Evolutionary conservation across 73 alveolate genomes (phyloP).

Genomic region (Tetrahymena borealis): DNA sequence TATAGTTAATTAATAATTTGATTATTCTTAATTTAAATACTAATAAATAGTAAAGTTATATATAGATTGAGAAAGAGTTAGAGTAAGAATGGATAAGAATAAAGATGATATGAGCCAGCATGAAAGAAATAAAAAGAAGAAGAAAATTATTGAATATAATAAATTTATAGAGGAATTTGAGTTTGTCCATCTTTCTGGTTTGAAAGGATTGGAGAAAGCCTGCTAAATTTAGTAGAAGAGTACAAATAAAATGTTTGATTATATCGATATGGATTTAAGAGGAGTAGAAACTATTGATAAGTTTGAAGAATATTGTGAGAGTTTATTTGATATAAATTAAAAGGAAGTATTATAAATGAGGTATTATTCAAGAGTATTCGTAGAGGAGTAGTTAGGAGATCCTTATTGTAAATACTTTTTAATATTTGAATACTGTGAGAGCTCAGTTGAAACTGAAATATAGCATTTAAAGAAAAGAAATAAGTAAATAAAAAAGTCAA

Average conservation of each 20-base stretch:
- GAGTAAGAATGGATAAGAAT: not conserved
- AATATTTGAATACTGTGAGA: not conserved
- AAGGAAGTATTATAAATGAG: not conserved
- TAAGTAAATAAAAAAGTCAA: not conserved
- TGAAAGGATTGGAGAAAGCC: not conserved
- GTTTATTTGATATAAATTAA: not conserved
- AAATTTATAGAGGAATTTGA: not conserved
- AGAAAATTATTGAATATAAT: not conserved
- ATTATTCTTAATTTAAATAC: too few species aligned
- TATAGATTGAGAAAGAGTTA: not conserved
- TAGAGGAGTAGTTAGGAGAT: not conserved
- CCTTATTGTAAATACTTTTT: not conserved
- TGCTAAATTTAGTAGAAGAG: not conserved
- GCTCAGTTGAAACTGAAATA: not conserved
- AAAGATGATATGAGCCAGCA: not conserved
- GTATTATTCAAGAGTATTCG: not conserved
- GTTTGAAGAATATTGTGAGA: not conserved
- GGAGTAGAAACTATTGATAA: not conserved
- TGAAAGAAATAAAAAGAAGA: not conserved
- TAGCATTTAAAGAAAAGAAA: not conserved
- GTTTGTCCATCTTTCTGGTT: not conserved
- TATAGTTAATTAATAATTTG: too few species aligned
- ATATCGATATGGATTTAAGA: not conserved
- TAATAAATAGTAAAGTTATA: too few species aligned
- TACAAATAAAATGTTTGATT: not conserved